Conservation (phyloP, 495 filamentous ascomycete genomes). For the Neurospora hispaniola region DNA sequence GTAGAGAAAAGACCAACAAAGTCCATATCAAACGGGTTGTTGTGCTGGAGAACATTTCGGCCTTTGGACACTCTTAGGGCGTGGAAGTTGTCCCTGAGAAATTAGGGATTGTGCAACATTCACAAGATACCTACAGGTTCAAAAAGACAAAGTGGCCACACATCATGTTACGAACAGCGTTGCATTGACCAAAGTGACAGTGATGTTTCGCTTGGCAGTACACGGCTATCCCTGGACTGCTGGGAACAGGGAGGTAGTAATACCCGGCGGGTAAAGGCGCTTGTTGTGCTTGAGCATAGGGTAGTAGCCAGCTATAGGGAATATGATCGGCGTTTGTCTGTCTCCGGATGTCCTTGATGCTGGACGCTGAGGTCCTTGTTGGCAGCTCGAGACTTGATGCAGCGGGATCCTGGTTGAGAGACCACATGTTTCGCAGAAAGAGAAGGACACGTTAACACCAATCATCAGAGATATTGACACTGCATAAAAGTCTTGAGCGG, state of each 20-base stretch:
- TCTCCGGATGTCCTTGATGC: background rate
- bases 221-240: background rate
- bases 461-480: no score
- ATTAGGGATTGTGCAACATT: no score
- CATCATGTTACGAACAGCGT: background rate
- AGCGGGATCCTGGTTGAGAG: no score
- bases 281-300: background rate
- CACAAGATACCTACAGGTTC: no score
- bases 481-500: no score
- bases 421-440: no score
- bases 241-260: background rate
- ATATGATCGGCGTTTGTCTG: background rate
- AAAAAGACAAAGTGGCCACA: background rate
- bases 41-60: background rate
- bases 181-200: background rate
- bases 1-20: background rate
- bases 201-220: background rate
- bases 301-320: background rate
- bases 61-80: background rate
- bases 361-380: no score
- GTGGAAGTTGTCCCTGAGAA: background rate
- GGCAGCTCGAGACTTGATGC: no score
- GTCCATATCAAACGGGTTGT: background rate
- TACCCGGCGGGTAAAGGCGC: conserved; percentile 3
- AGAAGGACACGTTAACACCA: no score